Conservation (phyloP, 2,329 filamentous ascomycete species). For the Sporothrix protearum region DNA sequence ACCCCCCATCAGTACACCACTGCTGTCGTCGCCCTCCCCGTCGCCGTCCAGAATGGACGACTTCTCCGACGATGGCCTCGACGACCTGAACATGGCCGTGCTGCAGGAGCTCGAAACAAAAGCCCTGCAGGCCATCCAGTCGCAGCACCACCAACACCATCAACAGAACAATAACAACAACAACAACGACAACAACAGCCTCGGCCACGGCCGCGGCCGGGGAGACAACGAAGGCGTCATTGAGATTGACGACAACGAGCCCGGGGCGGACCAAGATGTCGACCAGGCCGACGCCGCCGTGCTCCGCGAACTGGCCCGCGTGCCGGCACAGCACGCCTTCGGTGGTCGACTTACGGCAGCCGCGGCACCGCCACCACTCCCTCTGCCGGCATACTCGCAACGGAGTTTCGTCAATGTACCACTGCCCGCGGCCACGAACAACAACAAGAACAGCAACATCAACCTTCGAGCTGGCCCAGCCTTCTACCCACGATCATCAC, state of each 20-base stretch:
- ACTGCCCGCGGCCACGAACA: constrained; percentile 14
- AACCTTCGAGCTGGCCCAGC: not conserved
- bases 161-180: not conserved
- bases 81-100: constrained; percentile 55
- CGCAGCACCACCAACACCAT: constrained; percentile 23
- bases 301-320: constrained; percentile 26
- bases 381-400: constrained; percentile 27
- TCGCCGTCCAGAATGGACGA: constrained; percentile 46
- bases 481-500: constrained; percentile 9
- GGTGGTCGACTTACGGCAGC: constrained; percentile 23
- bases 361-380: constrained; percentile 24
- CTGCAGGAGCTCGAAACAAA: constrained; percentile 61
- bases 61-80: constrained; percentile 62
- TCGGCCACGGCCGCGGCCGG: not conserved
- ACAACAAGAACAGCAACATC: not conserved
- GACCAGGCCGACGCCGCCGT: constrained; percentile 25
- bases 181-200: no score
- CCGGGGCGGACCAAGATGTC: constrained; percentile 18
- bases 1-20: not conserved
- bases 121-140: constrained; percentile 37
- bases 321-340: constrained; percentile 25
- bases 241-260: constrained; percentile 14
- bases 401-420: constrained; percentile 23
- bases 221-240: not conserved
- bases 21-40: not conserved